Evolutionary conservation across 352 stramenopile species (phyloP).

Genomic region (Globisporangium paddicum): DNA sequence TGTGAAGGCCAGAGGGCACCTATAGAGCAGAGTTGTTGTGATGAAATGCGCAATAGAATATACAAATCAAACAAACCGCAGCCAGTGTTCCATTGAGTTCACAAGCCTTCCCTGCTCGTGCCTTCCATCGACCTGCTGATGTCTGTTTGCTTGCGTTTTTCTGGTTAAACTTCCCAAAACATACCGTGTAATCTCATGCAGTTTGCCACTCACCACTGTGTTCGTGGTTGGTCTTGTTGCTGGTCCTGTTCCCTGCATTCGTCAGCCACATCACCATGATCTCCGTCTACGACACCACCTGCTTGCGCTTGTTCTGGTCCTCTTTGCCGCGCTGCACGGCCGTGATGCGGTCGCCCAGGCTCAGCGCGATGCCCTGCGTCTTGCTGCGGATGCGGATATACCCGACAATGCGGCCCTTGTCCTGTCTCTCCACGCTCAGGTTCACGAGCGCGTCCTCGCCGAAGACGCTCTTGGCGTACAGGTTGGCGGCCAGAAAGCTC

Average conservation of each 20-base stretch:
- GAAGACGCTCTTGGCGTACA: slow-evolving; percentile 92
- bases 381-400: slow-evolving; percentile 99
- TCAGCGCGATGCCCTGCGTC: slow-evolving; percentile 99
- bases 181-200: not conserved
- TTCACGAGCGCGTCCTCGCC: slow-evolving; percentile 99
- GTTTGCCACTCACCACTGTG: not conserved
- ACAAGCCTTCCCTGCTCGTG: not conserved
- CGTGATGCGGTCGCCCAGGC: slow-evolving; percentile 98
- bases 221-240: not conserved
- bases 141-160: not conserved
- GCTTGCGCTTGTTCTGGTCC: slow-evolving; percentile 83
- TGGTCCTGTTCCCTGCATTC: not conserved
- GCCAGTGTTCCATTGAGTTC: not conserved
- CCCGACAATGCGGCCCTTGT: slow-evolving; percentile 95
- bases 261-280: not conserved
- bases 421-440: slow-evolving; percentile 98
- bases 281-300: slow-evolving; percentile 50
- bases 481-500: slow-evolving; percentile 92
- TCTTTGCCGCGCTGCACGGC: slow-evolving; percentile 91
- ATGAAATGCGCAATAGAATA: not conserved
- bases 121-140: not conserved
- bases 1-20: too few relatives aligned
- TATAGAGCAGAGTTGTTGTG: not conserved
- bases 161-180: not conserved
- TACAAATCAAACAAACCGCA: not conserved